Base-by-base conservation (phyloP, 1,284 basidiomycete genomes). In the Ceratobasidium sp. region DNA sequence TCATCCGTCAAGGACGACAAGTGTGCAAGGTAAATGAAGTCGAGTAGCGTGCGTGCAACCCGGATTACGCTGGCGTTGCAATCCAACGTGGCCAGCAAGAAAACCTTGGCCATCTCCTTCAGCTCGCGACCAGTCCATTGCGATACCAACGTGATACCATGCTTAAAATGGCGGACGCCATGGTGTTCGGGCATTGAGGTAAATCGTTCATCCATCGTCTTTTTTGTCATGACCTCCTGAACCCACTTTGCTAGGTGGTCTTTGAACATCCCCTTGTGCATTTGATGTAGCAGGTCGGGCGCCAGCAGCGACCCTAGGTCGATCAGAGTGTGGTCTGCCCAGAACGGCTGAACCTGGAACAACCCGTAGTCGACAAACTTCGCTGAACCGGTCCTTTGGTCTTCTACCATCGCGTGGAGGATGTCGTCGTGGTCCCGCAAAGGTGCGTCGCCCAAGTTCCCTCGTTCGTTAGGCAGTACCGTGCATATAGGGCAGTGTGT, bases 191-290 rank as follows among this genome's bases (percentile, higher is more conserved):
- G 37, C 37, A 39, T 39, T 6, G 37, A 39, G 37, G 37, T 39
- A 39, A 6, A 39, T 11, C 37, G 37, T 8, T 4, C 37, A 8
- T 27, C 22, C 46, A 24, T 22, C 24, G n/a, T n/a, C 48, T 14
- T 29, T 37, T 37, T 41, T 3, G 41, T 27, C 9, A n/a, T 43
- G 1, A 46, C 22, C 29, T 6, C 3, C 8, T 37, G 61, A 6
- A 83, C 84, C 83, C 82, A 85, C 6, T 75, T 76, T 0, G 83
- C 79, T 0, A 84, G 76, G 74, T 84, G 83, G 72, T 84, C 83
- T 66, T 84, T 83, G 76, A 83, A 83, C 2, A 79, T 77, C 0
- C 82, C 82, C 72, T 83, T 84, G 77, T 82, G 83, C 56, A 84
- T 22, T 68, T 86, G 83, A 72, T 85, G 83, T 1, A 85, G 81